Evolutionary conservation across 2,329 filamentous ascomycete genomes (phyloP), one percentile per base, ranked within the genome.

Genomic region (Diplocarpon rosae): DNA sequence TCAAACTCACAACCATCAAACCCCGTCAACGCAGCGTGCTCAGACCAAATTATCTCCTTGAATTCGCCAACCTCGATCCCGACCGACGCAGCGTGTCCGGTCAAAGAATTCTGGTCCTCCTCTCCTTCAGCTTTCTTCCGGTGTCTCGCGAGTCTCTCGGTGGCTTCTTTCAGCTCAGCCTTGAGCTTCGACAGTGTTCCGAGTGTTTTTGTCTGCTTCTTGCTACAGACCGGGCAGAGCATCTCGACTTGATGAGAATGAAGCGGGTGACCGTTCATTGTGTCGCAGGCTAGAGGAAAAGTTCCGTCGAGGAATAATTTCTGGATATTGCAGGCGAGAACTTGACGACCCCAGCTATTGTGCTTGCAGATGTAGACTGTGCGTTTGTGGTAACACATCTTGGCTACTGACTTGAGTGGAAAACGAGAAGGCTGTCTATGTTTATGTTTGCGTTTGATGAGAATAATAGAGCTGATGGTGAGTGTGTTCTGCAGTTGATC

Each of bases 371-470:
- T 15, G 35, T 44, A 51, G 14, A 51, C 6, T 11, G 43, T 39
- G 2, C 42, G 44, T 30, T 39, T 47, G 46, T 46, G 44, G 39
- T 47, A 46, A 14, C 51, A 53, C 51, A 53, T 53, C 20, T 24
- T 24, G 20, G 20, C 20, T 24, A 7, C 20, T 7, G 7, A 24
- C 4, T 24, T 4, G 20, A 24, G 20, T 24, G 4, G 20, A 24
- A 4, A 24, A 7, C 20, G 20, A 24, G 20, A 7, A 4, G 20
- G 20, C 20, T 24, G 20, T 24, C 7, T 24, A 24, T 24, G 7
- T 7, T 24, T 7, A 7, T 24, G 3, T 24, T 7, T 7, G 3
- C 4, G 7, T 4, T 24, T 24, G 3, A 7, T 24, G 7, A 7
- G 20, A 24, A 24, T 3, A 24, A 24, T 24, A 24, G 20, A 24